phyloP scores from a whole-genome alignment of 1,139 yeast species.

The Sugiyamaella castrensis region DNA sequence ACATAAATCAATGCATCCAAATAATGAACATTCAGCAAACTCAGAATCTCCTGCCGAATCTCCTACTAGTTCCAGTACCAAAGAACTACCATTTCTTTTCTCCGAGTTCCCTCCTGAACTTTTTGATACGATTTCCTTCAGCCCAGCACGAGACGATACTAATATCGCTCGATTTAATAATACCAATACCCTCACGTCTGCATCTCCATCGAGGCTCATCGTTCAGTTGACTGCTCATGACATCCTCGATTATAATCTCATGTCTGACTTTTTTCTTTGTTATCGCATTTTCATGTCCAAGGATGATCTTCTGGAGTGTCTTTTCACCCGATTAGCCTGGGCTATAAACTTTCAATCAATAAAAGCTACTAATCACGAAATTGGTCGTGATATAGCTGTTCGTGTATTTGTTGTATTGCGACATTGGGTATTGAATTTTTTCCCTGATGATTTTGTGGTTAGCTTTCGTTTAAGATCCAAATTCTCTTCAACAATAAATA shows the following conservation, averaged over 20 bases:
- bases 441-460: slow-evolving; percentile 43
- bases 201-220: slow-evolving; percentile 41
- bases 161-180: slow-evolving; percentile 11
- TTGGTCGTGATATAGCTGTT: slow-evolving; percentile 69
- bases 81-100: slow-evolving; percentile 13
- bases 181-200: slow-evolving; percentile 12
- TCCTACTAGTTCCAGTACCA: background rate
- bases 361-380: slow-evolving; percentile 28
- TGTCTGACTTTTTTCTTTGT: slow-evolving; percentile 83
- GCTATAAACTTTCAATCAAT: slow-evolving; percentile 42
- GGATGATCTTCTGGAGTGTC: slow-evolving; percentile 54
- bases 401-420: slow-evolving; percentile 84
- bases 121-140: slow-evolving; percentile 20
- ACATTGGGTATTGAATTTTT: slow-evolving; percentile 73
- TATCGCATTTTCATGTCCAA: slow-evolving; percentile 68
- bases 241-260: slow-evolving; percentile 69
- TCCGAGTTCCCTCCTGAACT: slow-evolving; percentile 15
- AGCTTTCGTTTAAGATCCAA: slow-evolving; percentile 33
- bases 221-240: slow-evolving; percentile 77
- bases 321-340: slow-evolving; percentile 72
- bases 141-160: slow-evolving; percentile 17
- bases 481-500: slow-evolving; percentile 33
- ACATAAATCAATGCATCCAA: too few relatives aligned
- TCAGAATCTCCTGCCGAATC: background rate
- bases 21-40: too few relatives aligned